Conservation (phyloP, 768 basidiomycete species). For the Auricularia heimuer region DNA sequence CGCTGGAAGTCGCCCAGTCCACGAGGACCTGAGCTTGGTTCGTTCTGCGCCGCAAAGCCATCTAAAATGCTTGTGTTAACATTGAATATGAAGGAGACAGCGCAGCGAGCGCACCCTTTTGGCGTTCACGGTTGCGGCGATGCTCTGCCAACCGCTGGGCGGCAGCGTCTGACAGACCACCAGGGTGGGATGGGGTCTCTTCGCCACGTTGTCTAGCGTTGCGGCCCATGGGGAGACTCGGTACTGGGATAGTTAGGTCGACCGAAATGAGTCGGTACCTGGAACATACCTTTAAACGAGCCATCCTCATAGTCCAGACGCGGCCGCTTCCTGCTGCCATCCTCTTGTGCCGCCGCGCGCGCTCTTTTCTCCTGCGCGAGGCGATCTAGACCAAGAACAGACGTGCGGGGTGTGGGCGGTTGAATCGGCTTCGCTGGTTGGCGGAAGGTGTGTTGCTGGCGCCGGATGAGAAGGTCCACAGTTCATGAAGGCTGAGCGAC, state of each 20-base stretch:
- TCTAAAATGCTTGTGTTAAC: slow-evolving; percentile 31
- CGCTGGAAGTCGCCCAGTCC: slow-evolving; percentile 91
- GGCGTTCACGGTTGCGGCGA: slow-evolving; percentile 57
- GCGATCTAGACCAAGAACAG: slow-evolving; percentile 77
- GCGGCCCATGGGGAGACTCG: slow-evolving; percentile 56
- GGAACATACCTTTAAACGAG: slow-evolving; percentile 71
- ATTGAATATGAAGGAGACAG: not conserved
- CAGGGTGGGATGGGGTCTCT: slow-evolving; percentile 90
- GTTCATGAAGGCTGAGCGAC: slow-evolving; percentile 11
- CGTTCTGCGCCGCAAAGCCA: slow-evolving; percentile 57
- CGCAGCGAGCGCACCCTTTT: slow-evolving; percentile 39
- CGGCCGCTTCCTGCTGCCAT: slow-evolving; percentile 55
- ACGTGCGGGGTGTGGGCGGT: slow-evolving; percentile 68
- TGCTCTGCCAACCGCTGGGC: slow-evolving; percentile 68
- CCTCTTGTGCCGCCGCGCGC: slow-evolving; percentile 31
- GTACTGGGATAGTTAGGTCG: slow-evolving; percentile 41
- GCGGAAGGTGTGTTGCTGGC: slow-evolving; percentile 71
- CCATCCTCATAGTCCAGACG: slow-evolving; percentile 53
- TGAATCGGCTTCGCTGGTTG: slow-evolving; percentile 63
- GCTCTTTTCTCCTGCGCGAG: slow-evolving; percentile 83
- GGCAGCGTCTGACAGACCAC: slow-evolving; percentile 74
- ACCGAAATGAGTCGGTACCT: not conserved
- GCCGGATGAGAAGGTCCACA: slow-evolving; percentile 1
- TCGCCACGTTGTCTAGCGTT: slow-evolving; percentile 66
- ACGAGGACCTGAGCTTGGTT: slow-evolving; percentile 40